These are phyloP conservation scores for Didymosphaeria variabile DNA, from an alignment of 2,329 filamentous ascomycete genomes.

Conservation along the genomic window DNA sequence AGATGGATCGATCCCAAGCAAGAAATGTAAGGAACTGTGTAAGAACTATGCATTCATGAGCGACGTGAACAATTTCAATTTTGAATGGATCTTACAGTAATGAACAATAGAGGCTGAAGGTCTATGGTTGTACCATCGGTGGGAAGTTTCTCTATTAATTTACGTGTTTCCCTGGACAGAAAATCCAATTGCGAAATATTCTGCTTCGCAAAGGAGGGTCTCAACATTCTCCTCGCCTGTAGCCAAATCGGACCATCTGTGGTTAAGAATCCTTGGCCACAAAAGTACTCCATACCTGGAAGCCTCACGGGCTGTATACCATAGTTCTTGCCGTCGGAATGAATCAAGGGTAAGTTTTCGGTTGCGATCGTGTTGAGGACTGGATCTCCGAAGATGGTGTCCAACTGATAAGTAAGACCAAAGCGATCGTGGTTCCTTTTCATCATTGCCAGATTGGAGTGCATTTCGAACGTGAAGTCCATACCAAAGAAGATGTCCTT, in stretches of 20 bases:
- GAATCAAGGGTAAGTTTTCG: not conserved
- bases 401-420: conserved; percentile 7
- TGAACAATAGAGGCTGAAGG: conserved; percentile 28
- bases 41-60: not conserved
- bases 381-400: conserved; percentile 2
- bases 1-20: conserved; percentile 9
- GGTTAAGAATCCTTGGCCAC: conserved; percentile 50
- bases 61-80: no score
- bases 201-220: conserved; percentile 58
- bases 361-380: not conserved
- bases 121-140: conserved; percentile 52
- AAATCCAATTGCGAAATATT: conserved; percentile 60
- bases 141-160: conserved; percentile 65
- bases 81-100: conserved; percentile 19
- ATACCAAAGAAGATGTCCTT: conserved; percentile 13
- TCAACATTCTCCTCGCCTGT: conserved; percentile 51
- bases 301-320: not conserved
- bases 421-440: conserved; percentile 6
- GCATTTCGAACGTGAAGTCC: conserved; percentile 6
- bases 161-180: conserved; percentile 64
- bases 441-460: conserved; percentile 3
- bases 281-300: not conserved
- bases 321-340: not conserved
- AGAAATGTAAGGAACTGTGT: conserved; percentile 5
- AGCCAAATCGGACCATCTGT: conserved; percentile 46